Base-by-base conservation (phyloP, 768 basidiomycete species). In the Kwoniella pini region DNA sequence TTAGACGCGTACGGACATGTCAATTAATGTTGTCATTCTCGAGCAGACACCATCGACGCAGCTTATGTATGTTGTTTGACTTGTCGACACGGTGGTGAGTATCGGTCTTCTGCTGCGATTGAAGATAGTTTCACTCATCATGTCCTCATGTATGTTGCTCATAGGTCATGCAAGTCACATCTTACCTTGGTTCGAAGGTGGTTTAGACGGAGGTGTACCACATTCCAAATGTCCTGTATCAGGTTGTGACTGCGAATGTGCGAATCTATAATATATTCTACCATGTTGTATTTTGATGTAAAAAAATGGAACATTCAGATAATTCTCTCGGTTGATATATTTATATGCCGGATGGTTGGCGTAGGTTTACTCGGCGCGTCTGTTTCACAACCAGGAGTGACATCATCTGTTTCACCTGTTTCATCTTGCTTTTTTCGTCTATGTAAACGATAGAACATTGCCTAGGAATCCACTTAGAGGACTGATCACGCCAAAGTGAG, bases 101-200 rank as follows among this genome's bases (percentile, higher is more conserved):
- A 22, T 4, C 36, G 15, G 7, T 7, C 7, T 36, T 15, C 15
- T 7, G 33, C 33, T 36, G 15, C 33, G 33, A 36, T 36, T 36
- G 33, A 36, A 36, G 15, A 15, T 15, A 15, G 7, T 7, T 7
- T 36, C 15, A 15, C 33, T 36, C 7, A 36, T 36, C 33, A 10
- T 42, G 38, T 22, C 33, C 0, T 17, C 21, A 12, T 3, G 2
- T 42, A 19, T 11, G 17, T 12, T 24, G 5, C 11, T 22, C 17
- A 17, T 54, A 70, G 69, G 74, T 22, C 77, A 78, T 53, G 71
- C 76, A 3, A 63, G 53, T 39, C 77, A 78, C 53, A 71, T 78
- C 24, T 49, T 78, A 22, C 63, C 70, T n/a, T 78, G 77, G 77
- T 78, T 78, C 65, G 62, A 74, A 27, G 77, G 77, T 27, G 68